These are phyloP conservation scores for Pichia kudriavzevii DNA, from an alignment of 1,139 yeast genomes.

Conservation along the genomic window DNA sequence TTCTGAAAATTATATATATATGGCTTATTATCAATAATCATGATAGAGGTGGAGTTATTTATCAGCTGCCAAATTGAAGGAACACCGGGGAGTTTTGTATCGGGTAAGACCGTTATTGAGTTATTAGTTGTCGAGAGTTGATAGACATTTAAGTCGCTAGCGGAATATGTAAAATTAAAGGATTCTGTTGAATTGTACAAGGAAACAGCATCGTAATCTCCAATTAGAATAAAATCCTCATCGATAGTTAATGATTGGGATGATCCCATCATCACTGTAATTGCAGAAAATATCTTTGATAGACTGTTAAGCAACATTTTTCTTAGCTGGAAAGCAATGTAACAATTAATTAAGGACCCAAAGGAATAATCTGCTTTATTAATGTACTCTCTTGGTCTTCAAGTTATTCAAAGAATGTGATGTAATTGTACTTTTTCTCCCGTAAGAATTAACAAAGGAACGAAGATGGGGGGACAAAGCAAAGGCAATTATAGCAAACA, in stretches of 20 bases:
- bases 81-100: neutral
- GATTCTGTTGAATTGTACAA: conserved; percentile 50
- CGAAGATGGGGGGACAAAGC: too few relatives aligned
- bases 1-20: conserved; percentile 13
- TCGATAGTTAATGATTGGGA: neutral
- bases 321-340: too few relatives aligned
- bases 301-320: too few relatives aligned
- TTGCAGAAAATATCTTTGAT: too few relatives aligned
- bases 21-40: conserved; percentile 19
- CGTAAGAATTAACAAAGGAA: too few relatives aligned
- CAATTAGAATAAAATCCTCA: conserved; percentile 48
- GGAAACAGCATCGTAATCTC: conserved; percentile 56
- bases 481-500: too few relatives aligned
- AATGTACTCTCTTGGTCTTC: too few relatives aligned
- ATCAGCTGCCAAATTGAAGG: conserved; percentile 13
- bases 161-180: conserved; percentile 28
- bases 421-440: too few relatives aligned
- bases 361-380: too few relatives aligned
- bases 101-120: conserved; percentile 11
- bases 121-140: conserved; percentile 11
- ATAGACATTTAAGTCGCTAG: conserved; percentile 12
- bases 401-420: too few relatives aligned
- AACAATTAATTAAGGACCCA: too few relatives aligned
- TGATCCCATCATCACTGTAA: too few relatives aligned
- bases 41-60: conserved; percentile 7